Conservation (phyloP, 2,329 filamentous ascomycete species). For the Dactylellina sp. region DNA sequence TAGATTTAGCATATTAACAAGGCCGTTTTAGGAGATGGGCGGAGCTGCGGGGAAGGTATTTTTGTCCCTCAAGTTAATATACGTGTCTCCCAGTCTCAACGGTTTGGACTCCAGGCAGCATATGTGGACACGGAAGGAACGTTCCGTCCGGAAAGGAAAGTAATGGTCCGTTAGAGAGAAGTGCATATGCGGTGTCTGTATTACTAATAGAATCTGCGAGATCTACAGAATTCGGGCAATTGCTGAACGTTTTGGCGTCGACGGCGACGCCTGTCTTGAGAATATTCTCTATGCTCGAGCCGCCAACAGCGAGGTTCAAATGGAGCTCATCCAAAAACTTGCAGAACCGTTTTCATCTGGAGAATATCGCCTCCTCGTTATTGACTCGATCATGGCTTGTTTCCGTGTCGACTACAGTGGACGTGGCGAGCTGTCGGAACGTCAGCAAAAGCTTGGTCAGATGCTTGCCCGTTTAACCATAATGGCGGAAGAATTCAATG, state of each 20-base stretch:
- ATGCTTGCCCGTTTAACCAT: conserved; percentile 74
- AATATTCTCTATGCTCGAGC: conserved; percentile 76
- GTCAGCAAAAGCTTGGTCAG: conserved; percentile 75
- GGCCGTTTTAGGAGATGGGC: conserved; percentile 68
- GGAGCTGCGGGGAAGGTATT: conserved; percentile 75
- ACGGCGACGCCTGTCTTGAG: conserved; percentile 72
- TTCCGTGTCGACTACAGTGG: conserved; percentile 76
- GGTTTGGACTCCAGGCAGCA: conserved; percentile 62
- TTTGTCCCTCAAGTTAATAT: neutral
- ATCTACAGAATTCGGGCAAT: conserved; percentile 51
- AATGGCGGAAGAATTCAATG: conserved; percentile 77
- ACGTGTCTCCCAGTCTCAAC: neutral
- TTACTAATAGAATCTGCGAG: neutral
- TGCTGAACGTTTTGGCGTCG: conserved; percentile 63
- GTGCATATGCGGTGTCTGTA: neutral
- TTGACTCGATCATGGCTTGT: conserved; percentile 78
- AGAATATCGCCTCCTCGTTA: conserved; percentile 74
- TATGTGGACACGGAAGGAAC: conserved; percentile 77
- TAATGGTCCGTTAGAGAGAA: neutral
- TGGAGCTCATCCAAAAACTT: conserved; percentile 73
- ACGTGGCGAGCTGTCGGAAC: conserved; percentile 75
- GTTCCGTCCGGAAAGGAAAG: conserved; percentile 71
- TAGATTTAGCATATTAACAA: conserved; percentile 23
- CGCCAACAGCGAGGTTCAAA: conserved; percentile 75
- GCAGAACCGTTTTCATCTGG: conserved; percentile 72